Evolutionary conservation across 768 basidiomycete genomes (phyloP).

Genomic region (Leccinum boreale): DNA sequence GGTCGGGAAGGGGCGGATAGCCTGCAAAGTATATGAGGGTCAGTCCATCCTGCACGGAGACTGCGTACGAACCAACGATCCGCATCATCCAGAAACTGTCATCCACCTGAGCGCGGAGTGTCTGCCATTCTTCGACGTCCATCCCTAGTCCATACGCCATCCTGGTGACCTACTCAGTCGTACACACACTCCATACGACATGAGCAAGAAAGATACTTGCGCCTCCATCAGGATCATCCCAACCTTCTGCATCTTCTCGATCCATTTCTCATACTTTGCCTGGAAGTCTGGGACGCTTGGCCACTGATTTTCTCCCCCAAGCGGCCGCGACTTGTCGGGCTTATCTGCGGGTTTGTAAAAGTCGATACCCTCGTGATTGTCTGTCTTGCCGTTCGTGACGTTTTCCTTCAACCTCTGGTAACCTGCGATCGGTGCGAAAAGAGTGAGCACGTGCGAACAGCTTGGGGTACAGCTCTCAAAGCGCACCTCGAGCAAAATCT

Average conservation of each 20-base stretch:
- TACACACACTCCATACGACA: background rate
- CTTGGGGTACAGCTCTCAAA: background rate
- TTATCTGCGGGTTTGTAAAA: constrained; percentile 71
- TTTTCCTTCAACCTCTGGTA: constrained; percentile 82
- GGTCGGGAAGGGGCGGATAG: constrained; percentile 81
- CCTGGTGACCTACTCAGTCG: constrained; percentile 34
- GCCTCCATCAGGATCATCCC: constrained; percentile 86
- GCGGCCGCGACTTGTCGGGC: constrained; percentile 64
- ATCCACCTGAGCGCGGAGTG: constrained; percentile 65
- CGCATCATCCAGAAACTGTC: constrained; percentile 92
- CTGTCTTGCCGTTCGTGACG: constrained; percentile 79
- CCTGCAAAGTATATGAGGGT: constrained; percentile 40
- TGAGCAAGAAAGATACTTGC: constrained; percentile 39
- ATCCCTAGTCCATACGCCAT: constrained; percentile 83
- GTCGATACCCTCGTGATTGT: constrained; percentile 84
- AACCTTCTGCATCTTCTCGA: constrained; percentile 80
- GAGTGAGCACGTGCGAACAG: background rate
- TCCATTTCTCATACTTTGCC: constrained; percentile 68
- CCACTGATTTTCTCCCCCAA: constrained; percentile 91
- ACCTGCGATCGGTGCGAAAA: constrained; percentile 42
- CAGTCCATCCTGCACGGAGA: background rate
- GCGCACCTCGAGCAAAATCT: constrained; percentile 77
- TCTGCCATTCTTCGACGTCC: constrained; percentile 64
- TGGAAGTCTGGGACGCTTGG: constrained; percentile 57
- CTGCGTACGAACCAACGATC: constrained; percentile 54